Percentiles rank a stretch among this genome's conserved stretches.
These are phyloP conservation scores for Cucurbitaria berberidis DNA, from an alignment of 2,329 filamentous ascomycete genomes.

Conservation along the genomic window DNA sequence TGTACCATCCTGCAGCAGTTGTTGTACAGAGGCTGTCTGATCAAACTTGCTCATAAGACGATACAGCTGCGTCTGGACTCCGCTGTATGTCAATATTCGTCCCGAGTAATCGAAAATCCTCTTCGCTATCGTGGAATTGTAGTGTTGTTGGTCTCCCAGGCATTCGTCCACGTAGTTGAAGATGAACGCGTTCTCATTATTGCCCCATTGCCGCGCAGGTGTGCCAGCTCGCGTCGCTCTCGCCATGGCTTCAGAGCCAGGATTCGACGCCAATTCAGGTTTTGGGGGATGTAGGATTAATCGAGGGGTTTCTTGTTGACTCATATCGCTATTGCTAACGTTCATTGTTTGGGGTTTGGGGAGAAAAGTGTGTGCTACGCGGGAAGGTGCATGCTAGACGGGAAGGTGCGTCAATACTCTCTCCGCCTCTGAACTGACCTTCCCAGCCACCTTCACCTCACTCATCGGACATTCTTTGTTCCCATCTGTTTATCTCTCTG, in stretches of 20 bases:
- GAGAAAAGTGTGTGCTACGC: not conserved
- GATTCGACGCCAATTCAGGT: not conserved
- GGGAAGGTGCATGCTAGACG: not conserved
- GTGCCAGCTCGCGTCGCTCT: not conserved
- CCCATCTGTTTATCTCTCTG: not conserved
- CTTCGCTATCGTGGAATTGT: not conserved
- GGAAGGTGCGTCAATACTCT: not conserved
- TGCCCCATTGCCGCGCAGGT: not conserved
- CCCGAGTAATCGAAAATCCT: not conserved
- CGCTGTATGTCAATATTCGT: not conserved
- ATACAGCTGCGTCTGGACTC: not conserved
- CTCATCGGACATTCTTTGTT: not conserved
- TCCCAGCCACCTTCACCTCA: not conserved
- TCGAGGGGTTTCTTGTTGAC: not conserved
- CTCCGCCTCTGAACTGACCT: not conserved
- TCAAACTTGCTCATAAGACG: not conserved
- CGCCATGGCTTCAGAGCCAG: not conserved
- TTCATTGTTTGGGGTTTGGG: not conserved
- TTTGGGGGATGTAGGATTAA: not conserved
- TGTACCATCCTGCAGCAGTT: not conserved
- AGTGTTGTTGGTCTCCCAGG: not conserved
- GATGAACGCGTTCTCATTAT: constrained; percentile 4
- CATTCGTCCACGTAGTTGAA: constrained; percentile 7
- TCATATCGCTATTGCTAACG: not conserved
- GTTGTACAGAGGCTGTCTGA: not conserved